Evolutionary conservation across 305 asterid genomes (phyloP).

Genomic region (Fraxinus sp.): DNA sequence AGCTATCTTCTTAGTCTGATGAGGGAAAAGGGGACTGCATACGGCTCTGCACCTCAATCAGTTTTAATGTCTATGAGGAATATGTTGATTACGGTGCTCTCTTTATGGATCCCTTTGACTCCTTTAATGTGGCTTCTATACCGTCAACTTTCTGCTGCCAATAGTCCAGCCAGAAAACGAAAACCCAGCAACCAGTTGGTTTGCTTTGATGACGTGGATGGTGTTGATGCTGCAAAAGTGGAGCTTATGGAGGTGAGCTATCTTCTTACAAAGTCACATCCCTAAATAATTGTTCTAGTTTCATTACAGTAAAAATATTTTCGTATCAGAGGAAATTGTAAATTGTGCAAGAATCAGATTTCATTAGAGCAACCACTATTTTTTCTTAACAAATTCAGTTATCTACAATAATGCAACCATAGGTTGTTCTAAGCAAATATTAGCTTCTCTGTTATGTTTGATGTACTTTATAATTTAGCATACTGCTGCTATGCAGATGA

Average conservation of each 20-base stretch:
- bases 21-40: conserved; percentile 76
- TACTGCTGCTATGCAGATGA: not conserved
- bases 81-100: conserved; percentile 65
- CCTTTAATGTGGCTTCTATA: conserved; percentile 92
- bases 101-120: conserved; percentile 88
- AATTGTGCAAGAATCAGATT: not conserved
- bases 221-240: conserved; percentile 88
- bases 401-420: not conserved
- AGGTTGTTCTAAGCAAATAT: not conserved
- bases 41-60: conserved; percentile 88
- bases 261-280: conserved; percentile 1
- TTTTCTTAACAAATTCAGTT: not conserved
- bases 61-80: conserved; percentile 58
- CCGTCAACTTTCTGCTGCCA: conserved; percentile 82
- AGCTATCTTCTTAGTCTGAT: conserved; percentile 76
- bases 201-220: conserved; percentile 84
- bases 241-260: conserved; percentile 87
- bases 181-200: conserved; percentile 60
- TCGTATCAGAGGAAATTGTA: not conserved
- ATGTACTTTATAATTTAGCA: not conserved
- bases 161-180: conserved; percentile 75
- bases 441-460: not conserved
- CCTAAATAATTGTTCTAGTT: not conserved
- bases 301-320: not conserved
- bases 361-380: not conserved